phyloP scores from a whole-genome alignment of 345 rosid genomes.

The Theobroma cacao region DNA sequence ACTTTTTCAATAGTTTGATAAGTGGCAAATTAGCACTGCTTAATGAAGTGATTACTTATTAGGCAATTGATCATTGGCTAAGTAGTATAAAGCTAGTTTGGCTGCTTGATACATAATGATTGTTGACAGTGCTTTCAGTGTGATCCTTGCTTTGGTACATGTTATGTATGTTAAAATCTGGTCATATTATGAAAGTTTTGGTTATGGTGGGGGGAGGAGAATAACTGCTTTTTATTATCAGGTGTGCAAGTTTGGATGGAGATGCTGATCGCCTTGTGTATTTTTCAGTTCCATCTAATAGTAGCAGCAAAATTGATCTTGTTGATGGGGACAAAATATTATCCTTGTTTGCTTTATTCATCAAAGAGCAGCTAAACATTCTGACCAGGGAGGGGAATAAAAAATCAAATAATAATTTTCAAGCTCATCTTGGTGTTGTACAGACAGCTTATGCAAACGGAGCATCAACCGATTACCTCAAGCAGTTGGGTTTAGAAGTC shows the following conservation, averaged over 20 bases:
- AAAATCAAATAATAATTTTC: conserved; percentile 20
- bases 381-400: conserved; percentile 33
- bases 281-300: conserved; percentile 43
- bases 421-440: conserved; percentile 64
- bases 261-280: conserved; percentile 94
- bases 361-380: conserved; percentile 66
- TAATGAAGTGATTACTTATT: not conserved
- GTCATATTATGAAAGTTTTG: not conserved
- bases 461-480: conserved; percentile 79
- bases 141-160: not conserved
- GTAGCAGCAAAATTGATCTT: conserved; percentile 50
- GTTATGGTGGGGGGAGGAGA: not conserved
- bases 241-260: conserved; percentile 97
- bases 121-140: not conserved
- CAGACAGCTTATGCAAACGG: conserved; percentile 99
- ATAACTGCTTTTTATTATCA: conserved; percentile 49
- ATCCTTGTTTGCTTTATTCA: conserved; percentile 76
- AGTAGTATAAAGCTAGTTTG: not conserved
- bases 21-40: not conserved
- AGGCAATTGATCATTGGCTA: not conserved
- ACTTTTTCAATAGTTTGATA: no score
- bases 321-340: conserved; percentile 94
- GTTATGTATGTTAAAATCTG: not conserved
- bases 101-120: not conserved
- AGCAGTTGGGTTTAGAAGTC: conserved; percentile 63